Evolutionary conservation across 1,284 basidiomycete species (phyloP), one percentile per base, ranked within the genome.

Genomic region (Ceratobasidium sp.): DNA sequence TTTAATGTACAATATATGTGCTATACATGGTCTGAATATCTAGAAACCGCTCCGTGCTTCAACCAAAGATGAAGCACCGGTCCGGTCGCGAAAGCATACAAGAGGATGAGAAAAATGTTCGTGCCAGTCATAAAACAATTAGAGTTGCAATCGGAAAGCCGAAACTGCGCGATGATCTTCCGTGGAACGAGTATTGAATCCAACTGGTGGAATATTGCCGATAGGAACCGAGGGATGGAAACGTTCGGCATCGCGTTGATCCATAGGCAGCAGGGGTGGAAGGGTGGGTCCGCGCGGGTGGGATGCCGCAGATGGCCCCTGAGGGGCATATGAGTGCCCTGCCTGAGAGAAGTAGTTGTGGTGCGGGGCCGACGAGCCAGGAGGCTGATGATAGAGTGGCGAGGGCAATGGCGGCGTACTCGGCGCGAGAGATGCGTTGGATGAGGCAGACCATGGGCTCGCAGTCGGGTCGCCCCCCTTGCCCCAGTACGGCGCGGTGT

Each of bases 21-120:
- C 14, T 55, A 55, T 28, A 59, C 57, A 59, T 59, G 57, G 14
- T 59, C 57, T 38, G 11, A 38, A 38, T 38, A 38, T 38, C 35
- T 21, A 28, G 16, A 58, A 43, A 69, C 64, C 64, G 64, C 64
- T 50, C 64, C 64, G 44, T 55, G 64, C 64, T 69, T 69, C 64
- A 44, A 4, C 23, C 18, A 18, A 7, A 16, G 38, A n/a, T 69
- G 64, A 69, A 69, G 64, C 64, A 32, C 47, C 41, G 64, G 64
- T 69, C 64, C 64, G 64, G 64, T 69, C 52, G 64, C 23, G 41
- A 54, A 55, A 26, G 14, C 41, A 69, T 41, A 52, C 35, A 26
- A 46, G 44, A 14, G 14, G 6, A 13, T 44, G 38, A 41, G 50
- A 69, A 38, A 44, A 28, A 54, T 43, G 32, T 50, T 28, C 62